Conservation (phyloP, 306 rosid genomes). For the Lablab purpureus region DNA sequence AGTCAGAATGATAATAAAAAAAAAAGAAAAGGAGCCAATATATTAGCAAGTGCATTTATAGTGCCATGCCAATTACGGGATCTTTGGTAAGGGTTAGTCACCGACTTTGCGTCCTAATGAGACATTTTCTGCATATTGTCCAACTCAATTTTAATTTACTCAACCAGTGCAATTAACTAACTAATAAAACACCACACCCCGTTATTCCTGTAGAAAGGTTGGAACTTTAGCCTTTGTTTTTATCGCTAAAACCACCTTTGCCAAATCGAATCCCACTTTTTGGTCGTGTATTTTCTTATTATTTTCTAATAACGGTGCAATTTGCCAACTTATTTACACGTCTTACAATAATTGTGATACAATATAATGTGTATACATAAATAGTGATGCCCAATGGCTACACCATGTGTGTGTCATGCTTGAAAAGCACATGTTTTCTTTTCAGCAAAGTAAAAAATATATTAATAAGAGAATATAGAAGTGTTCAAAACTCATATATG, state of each 20-base stretch:
- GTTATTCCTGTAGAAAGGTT: slow-evolving; percentile 17
- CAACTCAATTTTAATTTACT: slow-evolving; percentile 31
- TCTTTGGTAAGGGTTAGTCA: slow-evolving; percentile 69
- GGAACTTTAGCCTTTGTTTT: slow-evolving; percentile 47
- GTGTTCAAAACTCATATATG: too few species aligned
- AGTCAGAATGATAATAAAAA: neutral
- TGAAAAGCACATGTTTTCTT: too few species aligned
- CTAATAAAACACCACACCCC: slow-evolving; percentile 1
- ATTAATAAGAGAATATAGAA: too few species aligned
- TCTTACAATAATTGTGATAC: neutral
- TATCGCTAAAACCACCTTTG: slow-evolving; percentile 34
- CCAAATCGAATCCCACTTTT: slow-evolving; percentile 47
- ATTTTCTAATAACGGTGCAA: neutral
- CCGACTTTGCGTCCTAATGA: slow-evolving; percentile 53
- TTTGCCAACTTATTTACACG: slow-evolving; percentile 10
- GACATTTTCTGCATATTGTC: slow-evolving; percentile 18
- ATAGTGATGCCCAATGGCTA: neutral
- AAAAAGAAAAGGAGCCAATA: neutral
- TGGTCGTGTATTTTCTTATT: slow-evolving; percentile 1
- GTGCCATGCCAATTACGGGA: slow-evolving; percentile 44
- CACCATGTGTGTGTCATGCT: neutral
- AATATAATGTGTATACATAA: neutral
- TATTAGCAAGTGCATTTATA: slow-evolving; percentile 26
- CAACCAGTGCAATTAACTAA: slow-evolving; percentile 25
- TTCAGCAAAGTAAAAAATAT: too few species aligned